These are phyloP conservation scores for Quercus mongolica DNA, from an alignment of 306 rosid species.

Conservation along the genomic window DNA sequence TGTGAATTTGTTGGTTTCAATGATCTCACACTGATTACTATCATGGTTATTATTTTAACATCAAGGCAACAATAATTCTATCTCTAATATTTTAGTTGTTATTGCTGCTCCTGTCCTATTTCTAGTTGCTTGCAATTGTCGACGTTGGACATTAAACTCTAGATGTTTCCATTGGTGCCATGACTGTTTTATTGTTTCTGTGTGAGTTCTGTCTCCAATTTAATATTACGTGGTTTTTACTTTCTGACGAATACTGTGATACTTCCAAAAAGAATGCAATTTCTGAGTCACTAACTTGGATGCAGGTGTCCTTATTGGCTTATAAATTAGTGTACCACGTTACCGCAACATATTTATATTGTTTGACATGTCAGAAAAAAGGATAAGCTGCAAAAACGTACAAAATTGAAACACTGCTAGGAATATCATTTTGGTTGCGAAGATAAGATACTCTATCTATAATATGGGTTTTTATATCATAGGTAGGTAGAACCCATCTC, in stretches of 20 bases:
- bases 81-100: neutral
- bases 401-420: conserved; percentile 21
- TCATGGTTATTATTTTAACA: too few relatives aligned
- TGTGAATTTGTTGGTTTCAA: too few relatives aligned
- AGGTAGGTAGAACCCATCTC: neutral
- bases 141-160: neutral
- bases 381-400: conserved; percentile 21
- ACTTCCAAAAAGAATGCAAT: neutral
- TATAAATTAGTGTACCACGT: neutral
- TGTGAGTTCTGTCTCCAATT: neutral
- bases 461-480: conserved; percentile 11
- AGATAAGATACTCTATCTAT: conserved; percentile 32
- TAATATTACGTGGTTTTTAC: neutral
- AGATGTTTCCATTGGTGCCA: neutral
- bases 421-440: conserved; percentile 23
- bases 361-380: conserved; percentile 5
- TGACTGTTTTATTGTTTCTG: conserved; percentile 12
- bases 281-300: neutral
- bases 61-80: neutral
- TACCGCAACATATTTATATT: neutral
- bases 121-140: neutral
- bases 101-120: neutral
- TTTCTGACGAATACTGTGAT: neutral
- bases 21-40: too few relatives aligned
- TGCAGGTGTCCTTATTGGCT: neutral